A percentile compares a stretch with the other conserved stretches of the same genome.
Evolutionary conservation across 2,329 filamentous ascomycete genomes (phyloP).

Genomic region (Exophiala sp.): DNA sequence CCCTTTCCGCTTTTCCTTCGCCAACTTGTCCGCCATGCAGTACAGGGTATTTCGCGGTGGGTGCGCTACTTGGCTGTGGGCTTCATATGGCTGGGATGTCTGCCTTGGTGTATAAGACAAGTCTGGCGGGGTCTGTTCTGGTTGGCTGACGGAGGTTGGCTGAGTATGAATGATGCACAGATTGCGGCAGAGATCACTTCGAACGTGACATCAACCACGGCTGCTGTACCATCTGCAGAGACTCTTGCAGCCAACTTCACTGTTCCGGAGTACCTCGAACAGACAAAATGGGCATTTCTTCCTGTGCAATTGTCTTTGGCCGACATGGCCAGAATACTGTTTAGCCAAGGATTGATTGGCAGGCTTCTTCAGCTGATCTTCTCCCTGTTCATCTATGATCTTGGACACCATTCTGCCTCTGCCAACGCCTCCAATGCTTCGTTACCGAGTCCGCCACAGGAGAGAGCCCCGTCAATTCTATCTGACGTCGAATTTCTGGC

Average conservation of each 20-base stretch:
- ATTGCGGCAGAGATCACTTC: neutral
- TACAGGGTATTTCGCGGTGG: slow-evolving; percentile 69
- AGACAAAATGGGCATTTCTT: slow-evolving; percentile 16
- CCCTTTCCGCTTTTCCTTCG: slow-evolving; percentile 74
- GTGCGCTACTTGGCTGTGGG: slow-evolving; percentile 70
- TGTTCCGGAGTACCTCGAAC: slow-evolving; percentile 12
- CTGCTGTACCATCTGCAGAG: neutral
- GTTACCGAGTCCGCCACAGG: slow-evolving; percentile 2
- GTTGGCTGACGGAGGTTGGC: slow-evolving; percentile 74
- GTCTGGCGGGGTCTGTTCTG: slow-evolving; percentile 94
- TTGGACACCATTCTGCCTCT: neutral
- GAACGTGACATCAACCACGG: slow-evolving; percentile 7
- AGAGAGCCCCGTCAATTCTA: slow-evolving; percentile 46
- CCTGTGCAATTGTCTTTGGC: slow-evolving; percentile 19
- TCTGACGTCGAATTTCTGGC: slow-evolving; percentile 54
- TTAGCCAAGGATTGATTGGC: slow-evolving; percentile 17
- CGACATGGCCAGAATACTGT: slow-evolving; percentile 15
- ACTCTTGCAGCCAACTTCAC: slow-evolving; percentile 5
- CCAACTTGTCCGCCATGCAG: slow-evolving; percentile 67
- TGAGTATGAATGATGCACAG: slow-evolving; percentile 26
- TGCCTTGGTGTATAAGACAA: slow-evolving; percentile 85
- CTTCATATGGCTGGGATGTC: slow-evolving; percentile 79
- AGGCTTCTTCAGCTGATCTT: slow-evolving; percentile 16
- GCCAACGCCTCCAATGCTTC: slow-evolving; percentile 9
- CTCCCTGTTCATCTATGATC: slow-evolving; percentile 11